phyloP scores from a whole-genome alignment of 176 grass and related monocot genomes.

The Carex myosuroides region DNA sequence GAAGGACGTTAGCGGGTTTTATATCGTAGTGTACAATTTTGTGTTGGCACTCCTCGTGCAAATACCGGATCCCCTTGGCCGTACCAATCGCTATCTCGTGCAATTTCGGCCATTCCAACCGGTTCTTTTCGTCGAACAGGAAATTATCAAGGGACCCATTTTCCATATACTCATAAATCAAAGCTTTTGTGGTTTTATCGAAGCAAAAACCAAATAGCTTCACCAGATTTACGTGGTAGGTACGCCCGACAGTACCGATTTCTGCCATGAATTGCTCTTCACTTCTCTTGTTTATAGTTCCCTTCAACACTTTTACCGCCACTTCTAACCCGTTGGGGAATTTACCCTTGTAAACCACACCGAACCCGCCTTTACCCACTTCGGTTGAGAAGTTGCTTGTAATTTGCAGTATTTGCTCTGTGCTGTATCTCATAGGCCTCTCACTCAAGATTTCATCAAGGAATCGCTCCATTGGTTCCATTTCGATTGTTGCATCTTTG shows the following conservation, averaged over 20 bases:
- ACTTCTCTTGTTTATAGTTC: conserved; percentile 32
- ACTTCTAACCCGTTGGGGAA: conserved; percentile 37
- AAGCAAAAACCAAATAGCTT: conserved; percentile 83
- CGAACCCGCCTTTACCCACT: conserved; percentile 54
- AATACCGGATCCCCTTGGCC: conserved; percentile 26
- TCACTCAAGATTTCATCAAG: conserved; percentile 46
- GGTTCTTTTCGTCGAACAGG: conserved; percentile 24
- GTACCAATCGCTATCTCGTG: conserved; percentile 22
- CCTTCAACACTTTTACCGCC: conserved; percentile 53
- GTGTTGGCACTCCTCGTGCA: conserved; percentile 30
- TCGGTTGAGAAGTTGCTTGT: conserved; percentile 33
- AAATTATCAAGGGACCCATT: conserved; percentile 61
- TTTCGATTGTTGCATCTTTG: conserved; percentile 35
- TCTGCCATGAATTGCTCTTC: conserved; percentile 77
- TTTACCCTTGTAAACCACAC: conserved; percentile 52
- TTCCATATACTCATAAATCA: conserved; percentile 73
- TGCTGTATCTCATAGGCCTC: conserved; percentile 47
- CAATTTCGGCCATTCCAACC: conserved; percentile 38
- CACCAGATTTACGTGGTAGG: conserved; percentile 70
- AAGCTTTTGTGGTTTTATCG: conserved; percentile 37
- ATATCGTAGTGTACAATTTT: conserved; percentile 33
- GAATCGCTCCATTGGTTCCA: conserved; percentile 42
- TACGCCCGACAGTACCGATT: conserved; percentile 53
- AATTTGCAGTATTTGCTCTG: conserved; percentile 31
- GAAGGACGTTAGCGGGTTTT: conserved; percentile 26